Conservation (phyloP, 2,329 filamentous ascomycete genomes). For the Aureobasidium sp. region DNA sequence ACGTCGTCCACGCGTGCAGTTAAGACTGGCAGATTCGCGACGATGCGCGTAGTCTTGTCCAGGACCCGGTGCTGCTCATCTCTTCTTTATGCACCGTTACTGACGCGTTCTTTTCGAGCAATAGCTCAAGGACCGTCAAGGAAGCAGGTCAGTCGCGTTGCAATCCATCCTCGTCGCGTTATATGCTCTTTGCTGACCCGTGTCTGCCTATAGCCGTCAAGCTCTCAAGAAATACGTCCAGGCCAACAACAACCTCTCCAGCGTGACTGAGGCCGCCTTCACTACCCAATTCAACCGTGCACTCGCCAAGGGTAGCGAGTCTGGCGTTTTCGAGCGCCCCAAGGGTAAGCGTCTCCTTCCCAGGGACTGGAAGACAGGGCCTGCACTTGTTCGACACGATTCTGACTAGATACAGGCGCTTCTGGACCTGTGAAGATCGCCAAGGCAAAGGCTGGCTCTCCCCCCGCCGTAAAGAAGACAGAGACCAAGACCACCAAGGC, state of each 20-base stretch:
- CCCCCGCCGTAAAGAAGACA: slow-evolving; percentile 24
- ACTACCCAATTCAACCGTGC: slow-evolving; percentile 80
- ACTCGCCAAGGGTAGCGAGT: slow-evolving; percentile 72
- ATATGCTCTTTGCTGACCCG: slow-evolving; percentile 26
- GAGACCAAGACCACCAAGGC: slow-evolving; percentile 36
- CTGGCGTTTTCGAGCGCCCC: slow-evolving; percentile 78
- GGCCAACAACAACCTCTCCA: slow-evolving; percentile 58
- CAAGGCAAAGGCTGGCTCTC: slow-evolving; percentile 26
- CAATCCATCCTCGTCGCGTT: slow-evolving; percentile 23
- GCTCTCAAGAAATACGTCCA: slow-evolving; percentile 68
- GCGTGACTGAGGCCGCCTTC: slow-evolving; percentile 49
- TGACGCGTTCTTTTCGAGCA: slow-evolving; percentile 40
- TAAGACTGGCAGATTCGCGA: background rate
- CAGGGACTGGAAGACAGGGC: background rate
- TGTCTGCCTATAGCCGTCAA: slow-evolving; percentile 48
- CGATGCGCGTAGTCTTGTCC: background rate
- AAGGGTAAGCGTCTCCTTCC: slow-evolving; percentile 58
- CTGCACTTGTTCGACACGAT: background rate
- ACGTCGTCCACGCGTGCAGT: slow-evolving; percentile 15
- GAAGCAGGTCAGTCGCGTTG: slow-evolving; percentile 52
- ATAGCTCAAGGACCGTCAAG: slow-evolving; percentile 63
- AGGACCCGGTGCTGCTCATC: background rate
- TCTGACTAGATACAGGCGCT: slow-evolving; percentile 48
- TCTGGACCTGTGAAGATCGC: slow-evolving; percentile 84
- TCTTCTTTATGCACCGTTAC: slow-evolving; percentile 22